Evolutionary conservation across 805 yeast genomes (phyloP).

Genomic region (Suhomyces faveliae): DNA sequence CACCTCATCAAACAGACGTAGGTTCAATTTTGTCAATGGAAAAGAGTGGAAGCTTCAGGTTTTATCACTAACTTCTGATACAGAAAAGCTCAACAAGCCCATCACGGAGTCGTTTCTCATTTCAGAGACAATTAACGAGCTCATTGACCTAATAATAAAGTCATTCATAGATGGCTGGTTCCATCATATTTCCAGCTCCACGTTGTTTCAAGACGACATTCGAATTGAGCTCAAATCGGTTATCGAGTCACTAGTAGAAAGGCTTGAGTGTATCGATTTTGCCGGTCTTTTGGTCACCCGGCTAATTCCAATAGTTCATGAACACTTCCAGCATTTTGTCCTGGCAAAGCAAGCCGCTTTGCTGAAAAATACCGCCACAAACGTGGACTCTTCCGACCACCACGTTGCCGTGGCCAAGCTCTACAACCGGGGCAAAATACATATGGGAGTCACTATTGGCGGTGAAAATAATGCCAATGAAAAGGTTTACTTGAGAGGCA

Average conservation of each 20-base stretch:
- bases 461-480: conserved; percentile 38
- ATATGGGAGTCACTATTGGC: conserved; percentile 50
- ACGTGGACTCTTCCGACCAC: conserved; percentile 27
- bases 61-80: neutral
- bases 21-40: conserved; percentile 8
- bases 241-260: conserved; percentile 38
- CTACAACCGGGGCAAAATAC: conserved; percentile 54
- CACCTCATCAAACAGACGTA: neutral
- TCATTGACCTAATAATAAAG: conserved; percentile 47
- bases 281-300: conserved; percentile 56
- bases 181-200: conserved; percentile 36
- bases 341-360: conserved; percentile 38
- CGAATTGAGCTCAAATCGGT: conserved; percentile 44
- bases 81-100: conserved; percentile 14
- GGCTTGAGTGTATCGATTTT: conserved; percentile 48
- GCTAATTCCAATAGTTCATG: conserved; percentile 62
- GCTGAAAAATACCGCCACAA: neutral
- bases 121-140: conserved; percentile 50
- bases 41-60: conserved; percentile 12
- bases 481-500: conserved; percentile 48
- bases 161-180: conserved; percentile 64
- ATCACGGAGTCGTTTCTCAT: conserved; percentile 49
- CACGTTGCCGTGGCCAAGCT: conserved; percentile 42
- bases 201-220: conserved; percentile 38
- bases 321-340: conserved; percentile 56